Conservation (phyloP, 2,329 filamentous ascomycete species). For the Sphaerostilbella broomeana region DNA sequence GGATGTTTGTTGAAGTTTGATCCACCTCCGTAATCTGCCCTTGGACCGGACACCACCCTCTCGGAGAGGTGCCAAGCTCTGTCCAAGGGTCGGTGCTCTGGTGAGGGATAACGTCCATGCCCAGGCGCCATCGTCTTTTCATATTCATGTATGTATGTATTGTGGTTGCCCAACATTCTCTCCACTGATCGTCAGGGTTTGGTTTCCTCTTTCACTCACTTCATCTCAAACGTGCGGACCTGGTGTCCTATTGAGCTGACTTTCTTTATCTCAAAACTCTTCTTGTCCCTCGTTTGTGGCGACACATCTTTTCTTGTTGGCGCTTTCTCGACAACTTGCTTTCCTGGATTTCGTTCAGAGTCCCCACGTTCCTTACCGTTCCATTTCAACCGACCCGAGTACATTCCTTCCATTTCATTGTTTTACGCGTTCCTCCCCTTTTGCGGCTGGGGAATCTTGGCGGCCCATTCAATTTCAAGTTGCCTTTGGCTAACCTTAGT, state of each 20-base stretch:
- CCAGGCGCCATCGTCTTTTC: too few relatives aligned
- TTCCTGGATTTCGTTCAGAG: slow-evolving; percentile 8
- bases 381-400: slow-evolving; percentile 10
- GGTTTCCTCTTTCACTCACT: slow-evolving; percentile 6
- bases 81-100: too few relatives aligned
- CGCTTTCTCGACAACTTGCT: background rate
- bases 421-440: slow-evolving; percentile 9
- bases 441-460: too few relatives aligned
- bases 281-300: slow-evolving; percentile 5
- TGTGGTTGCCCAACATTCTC: too few relatives aligned
- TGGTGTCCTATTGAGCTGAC: slow-evolving; percentile 5
- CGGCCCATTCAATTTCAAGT: too few relatives aligned
- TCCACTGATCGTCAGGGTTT: too few relatives aligned
- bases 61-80: too few relatives aligned
- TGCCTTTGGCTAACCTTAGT: too few relatives aligned
- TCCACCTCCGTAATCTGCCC: slow-evolving; percentile 10
- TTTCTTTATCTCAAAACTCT: slow-evolving; percentile 6
- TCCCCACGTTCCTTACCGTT: slow-evolving; percentile 14
- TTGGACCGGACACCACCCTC: too few relatives aligned
- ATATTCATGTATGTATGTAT: too few relatives aligned
- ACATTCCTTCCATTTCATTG: slow-evolving; percentile 12
- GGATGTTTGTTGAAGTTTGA: slow-evolving; percentile 6
- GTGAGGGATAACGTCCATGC: too few relatives aligned
- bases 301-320: slow-evolving; percentile 5
- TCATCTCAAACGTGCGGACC: slow-evolving; percentile 5